These are phyloP conservation scores for Aspergillus hancockii DNA, from an alignment of 495 filamentous ascomycete genomes.

Conservation along the genomic window DNA sequence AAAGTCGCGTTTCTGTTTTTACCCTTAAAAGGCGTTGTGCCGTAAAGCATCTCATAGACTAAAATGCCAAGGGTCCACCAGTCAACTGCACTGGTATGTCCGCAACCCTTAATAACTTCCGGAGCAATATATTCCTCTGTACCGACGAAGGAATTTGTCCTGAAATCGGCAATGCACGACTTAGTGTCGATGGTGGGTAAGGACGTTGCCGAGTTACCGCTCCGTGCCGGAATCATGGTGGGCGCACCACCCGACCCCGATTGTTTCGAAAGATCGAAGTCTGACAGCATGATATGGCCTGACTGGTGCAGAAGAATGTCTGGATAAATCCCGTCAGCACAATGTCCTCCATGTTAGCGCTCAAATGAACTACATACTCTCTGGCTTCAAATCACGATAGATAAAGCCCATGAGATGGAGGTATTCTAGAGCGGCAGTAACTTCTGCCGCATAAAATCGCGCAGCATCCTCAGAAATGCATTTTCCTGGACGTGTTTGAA, in stretches of 20 bases:
- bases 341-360: background rate
- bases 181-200: slow-evolving; percentile 96
- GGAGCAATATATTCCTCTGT: slow-evolving; percentile 99
- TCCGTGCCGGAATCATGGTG: slow-evolving; percentile 92
- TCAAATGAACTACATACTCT: slow-evolving; percentile 65
- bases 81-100: slow-evolving; percentile 96
- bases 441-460: slow-evolving; percentile 95
- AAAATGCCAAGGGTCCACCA: slow-evolving; percentile 99
- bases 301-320: slow-evolving; percentile 98
- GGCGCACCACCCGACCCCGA: slow-evolving; percentile 94
- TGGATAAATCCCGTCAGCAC: slow-evolving; percentile 33
- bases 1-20: slow-evolving; percentile 99
- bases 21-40: slow-evolving; percentile 97
- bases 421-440: slow-evolving; percentile 96
- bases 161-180: slow-evolving; percentile 96
- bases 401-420: slow-evolving; percentile 99
- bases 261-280: slow-evolving; percentile 98
- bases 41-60: slow-evolving; percentile 99
- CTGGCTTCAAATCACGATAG: slow-evolving; percentile 95
- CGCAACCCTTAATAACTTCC: slow-evolving; percentile 97
- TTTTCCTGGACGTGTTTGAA: slow-evolving; percentile 96
- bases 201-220: slow-evolving; percentile 75
- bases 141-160: slow-evolving; percentile 97
- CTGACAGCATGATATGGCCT: slow-evolving; percentile 98
- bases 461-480: slow-evolving; percentile 97